Evolutionary conservation across 306 rosid species (phyloP).

Genomic region (Senna tora): DNA sequence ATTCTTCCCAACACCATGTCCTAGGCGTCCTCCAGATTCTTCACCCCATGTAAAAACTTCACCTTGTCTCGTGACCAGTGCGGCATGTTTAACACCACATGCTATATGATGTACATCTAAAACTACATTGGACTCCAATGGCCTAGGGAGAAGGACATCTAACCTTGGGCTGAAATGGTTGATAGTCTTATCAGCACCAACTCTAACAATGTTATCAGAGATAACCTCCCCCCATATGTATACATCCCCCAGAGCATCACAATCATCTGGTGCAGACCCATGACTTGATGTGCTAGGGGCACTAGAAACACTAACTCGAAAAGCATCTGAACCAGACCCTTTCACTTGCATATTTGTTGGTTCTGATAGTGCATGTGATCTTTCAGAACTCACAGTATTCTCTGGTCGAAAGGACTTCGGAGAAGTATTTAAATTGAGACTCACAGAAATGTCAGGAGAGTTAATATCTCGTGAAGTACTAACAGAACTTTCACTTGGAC

Average conservation of each 20-base stretch:
- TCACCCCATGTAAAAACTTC: slow-evolving; percentile 98
- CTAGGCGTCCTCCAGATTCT: slow-evolving; percentile 99
- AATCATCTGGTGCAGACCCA: slow-evolving; percentile 95
- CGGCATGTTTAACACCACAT: slow-evolving; percentile 93
- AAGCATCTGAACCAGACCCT: slow-evolving; percentile 91
- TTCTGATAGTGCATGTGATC: slow-evolving; percentile 77
- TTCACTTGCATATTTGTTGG: slow-evolving; percentile 88
- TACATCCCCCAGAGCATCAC: slow-evolving; percentile 94
- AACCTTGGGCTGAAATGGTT: slow-evolving; percentile 61
- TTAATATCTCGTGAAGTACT: slow-evolving; percentile 64
- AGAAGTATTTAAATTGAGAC: slow-evolving; percentile 58
- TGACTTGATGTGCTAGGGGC: slow-evolving; percentile 99
- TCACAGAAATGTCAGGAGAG: slow-evolving; percentile 77
- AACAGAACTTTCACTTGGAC: slow-evolving; percentile 79
- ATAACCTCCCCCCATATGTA: slow-evolving; percentile 96
- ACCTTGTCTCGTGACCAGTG: slow-evolving; percentile 95
- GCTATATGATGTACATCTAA: slow-evolving; percentile 89
- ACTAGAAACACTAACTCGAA: slow-evolving; percentile 98
- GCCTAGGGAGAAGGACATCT: slow-evolving; percentile 92
- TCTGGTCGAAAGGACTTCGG: slow-evolving; percentile 60
- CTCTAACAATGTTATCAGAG: slow-evolving; percentile 69
- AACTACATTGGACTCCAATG: slow-evolving; percentile 82
- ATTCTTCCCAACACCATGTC: slow-evolving; percentile 94
- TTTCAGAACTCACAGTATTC: slow-evolving; percentile 58
- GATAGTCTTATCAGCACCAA: slow-evolving; percentile 71